Evolutionary conservation across 495 filamentous ascomycete species (phyloP), one percentile per base, ranked within the genome.

Genomic region (Penicillium diatomitis): DNA sequence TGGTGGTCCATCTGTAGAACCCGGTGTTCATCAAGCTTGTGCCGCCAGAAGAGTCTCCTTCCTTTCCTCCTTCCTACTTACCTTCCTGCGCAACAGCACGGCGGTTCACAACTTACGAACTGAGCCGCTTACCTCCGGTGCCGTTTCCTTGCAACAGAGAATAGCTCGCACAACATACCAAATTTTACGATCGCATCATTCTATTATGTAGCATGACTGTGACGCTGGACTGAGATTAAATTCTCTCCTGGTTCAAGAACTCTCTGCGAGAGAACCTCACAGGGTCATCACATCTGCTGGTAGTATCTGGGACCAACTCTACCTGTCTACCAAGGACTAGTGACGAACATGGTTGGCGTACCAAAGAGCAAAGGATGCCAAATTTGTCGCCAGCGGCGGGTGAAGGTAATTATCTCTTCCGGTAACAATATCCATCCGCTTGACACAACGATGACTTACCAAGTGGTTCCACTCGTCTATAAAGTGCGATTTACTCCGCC

Each of bases 311-410:
- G 35, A 37, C 8, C n/a, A n/a, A 8, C 35, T 37, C 8, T n/a
- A 37, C n/a, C n/a, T 8, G 8, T n/a, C 8, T 37, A 37, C n/a
- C 35, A 37, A 37, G n/a, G 35, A 37, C 20, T 20, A 20, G 20
- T 20, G 20, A 20, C 20, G 20, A 44, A 44, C 35, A 69, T 69
- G 69, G 69, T 72, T 34, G 69, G 67, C 35, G 66, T 69, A 28
- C 68, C 69, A 7, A 60, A 69, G 34, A 71, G 68, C 51, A 63
- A 56, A 55, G 68, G 69, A 47, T 72, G 68, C 54, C 58, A 56
- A 38, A 63, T 54, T n/a, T 68, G 64, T 51, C 55, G 66, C 28
- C 44, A 61, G 10, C 56, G 63, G 12, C 58, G 61, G n/a, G 59
- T 68, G 33, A 61, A 55, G 49, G 58, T 61, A 46, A 31, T 35